Evolutionary conservation across 1,139 yeast species (phyloP).

Genomic region (Magnusiomyces suaveolens): DNA sequence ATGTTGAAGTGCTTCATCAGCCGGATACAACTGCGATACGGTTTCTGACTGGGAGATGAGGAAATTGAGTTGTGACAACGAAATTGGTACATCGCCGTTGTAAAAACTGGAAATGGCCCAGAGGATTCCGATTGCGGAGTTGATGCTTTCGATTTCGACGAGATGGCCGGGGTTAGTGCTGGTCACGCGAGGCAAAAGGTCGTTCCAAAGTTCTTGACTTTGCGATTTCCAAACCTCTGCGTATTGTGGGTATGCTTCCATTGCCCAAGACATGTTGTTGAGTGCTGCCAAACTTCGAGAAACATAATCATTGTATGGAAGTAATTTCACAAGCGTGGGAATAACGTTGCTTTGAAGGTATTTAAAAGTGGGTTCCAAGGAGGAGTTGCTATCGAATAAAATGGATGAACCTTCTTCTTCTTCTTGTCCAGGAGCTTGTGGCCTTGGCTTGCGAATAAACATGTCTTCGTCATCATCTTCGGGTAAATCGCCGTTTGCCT

Average conservation of each 20-base stretch:
- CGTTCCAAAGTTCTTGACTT: constrained; percentile 27
- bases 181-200: constrained; percentile 17
- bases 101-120: constrained; percentile 51
- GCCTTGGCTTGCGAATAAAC: constrained; percentile 8
- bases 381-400: neutral
- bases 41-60: constrained; percentile 17
- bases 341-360: constrained; percentile 18
- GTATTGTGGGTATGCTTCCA: constrained; percentile 4
- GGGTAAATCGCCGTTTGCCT: constrained; percentile 1
- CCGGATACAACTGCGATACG: constrained; percentile 14
- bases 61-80: constrained; percentile 17
- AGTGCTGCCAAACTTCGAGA: neutral
- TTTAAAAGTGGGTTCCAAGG: constrained; percentile 7
- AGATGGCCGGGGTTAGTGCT: constrained; percentile 10
- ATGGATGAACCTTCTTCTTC: neutral
- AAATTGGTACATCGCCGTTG: constrained; percentile 31
- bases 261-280: constrained; percentile 8
- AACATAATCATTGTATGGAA: constrained; percentile 17
- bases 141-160: constrained; percentile 35
- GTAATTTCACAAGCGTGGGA: constrained; percentile 17
- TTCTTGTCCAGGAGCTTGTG: neutral
- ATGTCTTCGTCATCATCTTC: constrained; percentile 16
- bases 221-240: constrained; percentile 20
- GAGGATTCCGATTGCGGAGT: constrained; percentile 46
- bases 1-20: constrained; percentile 23